Conservation (phyloP, 2,329 filamentous ascomycete species). For the Aspergillus proliferans region DNA sequence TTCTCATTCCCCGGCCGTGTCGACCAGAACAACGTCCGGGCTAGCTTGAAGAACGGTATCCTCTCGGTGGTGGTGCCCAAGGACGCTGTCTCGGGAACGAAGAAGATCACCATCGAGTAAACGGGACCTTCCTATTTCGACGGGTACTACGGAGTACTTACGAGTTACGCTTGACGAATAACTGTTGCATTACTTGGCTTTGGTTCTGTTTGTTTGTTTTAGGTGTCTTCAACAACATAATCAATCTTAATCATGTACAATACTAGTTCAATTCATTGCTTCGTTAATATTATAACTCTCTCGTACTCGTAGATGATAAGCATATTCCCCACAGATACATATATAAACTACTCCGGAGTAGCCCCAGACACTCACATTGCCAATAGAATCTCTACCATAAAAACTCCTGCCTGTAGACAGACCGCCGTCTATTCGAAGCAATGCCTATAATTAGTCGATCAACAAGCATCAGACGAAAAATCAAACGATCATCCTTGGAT, state of each 20-base stretch:
- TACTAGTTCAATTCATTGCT: too few relatives aligned
- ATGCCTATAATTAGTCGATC: neutral
- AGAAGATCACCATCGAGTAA: constrained; percentile 54
- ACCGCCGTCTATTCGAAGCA: neutral
- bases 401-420: neutral
- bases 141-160: neutral
- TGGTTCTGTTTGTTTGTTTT: too few relatives aligned
- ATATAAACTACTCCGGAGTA: neutral
- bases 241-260: neutral
- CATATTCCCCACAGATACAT: neutral
- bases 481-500: constrained; percentile 2
- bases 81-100: constrained; percentile 40
- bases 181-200: neutral
- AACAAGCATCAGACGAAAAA: constrained; percentile 2
- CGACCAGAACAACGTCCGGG: constrained; percentile 56
- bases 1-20: constrained; percentile 55
- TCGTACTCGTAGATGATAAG: neutral
- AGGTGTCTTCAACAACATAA: neutral
- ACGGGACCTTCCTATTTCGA: neutral
- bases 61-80: constrained; percentile 54
- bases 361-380: neutral
- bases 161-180: neutral
- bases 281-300: neutral
- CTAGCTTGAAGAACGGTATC: constrained; percentile 55
- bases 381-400: neutral